phyloP scores from a whole-genome alignment of 495 filamentous ascomycete genomes.

The Viridothelium virens region DNA sequence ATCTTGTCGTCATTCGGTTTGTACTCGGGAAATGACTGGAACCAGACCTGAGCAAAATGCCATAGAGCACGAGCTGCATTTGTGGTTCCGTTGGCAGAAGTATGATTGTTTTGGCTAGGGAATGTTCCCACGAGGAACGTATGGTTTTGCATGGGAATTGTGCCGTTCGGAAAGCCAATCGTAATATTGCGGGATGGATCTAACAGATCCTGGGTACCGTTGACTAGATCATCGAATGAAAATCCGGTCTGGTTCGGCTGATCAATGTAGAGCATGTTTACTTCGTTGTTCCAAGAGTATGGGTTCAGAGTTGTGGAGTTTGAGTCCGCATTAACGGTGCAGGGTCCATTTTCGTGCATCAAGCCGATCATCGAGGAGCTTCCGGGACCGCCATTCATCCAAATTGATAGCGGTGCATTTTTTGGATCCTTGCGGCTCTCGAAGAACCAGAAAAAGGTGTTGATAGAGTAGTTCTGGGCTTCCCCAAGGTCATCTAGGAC shows the following conservation, averaged over 20 bases:
- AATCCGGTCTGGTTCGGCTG: conserved; percentile 52
- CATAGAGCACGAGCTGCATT: conserved; percentile 50
- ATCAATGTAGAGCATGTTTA: conserved; percentile 33
- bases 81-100: conserved; percentile 45
- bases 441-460: conserved; percentile 77
- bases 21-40: conserved; percentile 48
- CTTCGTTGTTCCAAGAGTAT: conserved; percentile 8
- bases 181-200: conserved; percentile 24
- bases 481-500: conserved; percentile 38
- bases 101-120: conserved; percentile 39
- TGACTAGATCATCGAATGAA: conserved; percentile 48
- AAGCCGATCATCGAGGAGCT: conserved; percentile 29
- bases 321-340: conserved; percentile 27
- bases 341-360: conserved; percentile 32
- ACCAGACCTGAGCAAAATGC: conserved; percentile 53
- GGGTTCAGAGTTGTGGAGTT: conserved; percentile 1
- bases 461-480: conserved; percentile 54
- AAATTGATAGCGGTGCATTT: conserved; percentile 56
- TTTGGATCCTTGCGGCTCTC: conserved; percentile 52
- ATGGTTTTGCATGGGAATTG: conserved; percentile 48
- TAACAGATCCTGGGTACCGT: conserved; percentile 41
- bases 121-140: conserved; percentile 57
- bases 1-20: conserved; percentile 49
- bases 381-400: conserved; percentile 57
- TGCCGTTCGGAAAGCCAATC: conserved; percentile 29